A percentile compares a stretch with the other conserved stretches of the same genome.
Evolutionary conservation across 495 filamentous ascomycete species (phyloP).

Genomic region (Hypoxylon lenormandii): DNA sequence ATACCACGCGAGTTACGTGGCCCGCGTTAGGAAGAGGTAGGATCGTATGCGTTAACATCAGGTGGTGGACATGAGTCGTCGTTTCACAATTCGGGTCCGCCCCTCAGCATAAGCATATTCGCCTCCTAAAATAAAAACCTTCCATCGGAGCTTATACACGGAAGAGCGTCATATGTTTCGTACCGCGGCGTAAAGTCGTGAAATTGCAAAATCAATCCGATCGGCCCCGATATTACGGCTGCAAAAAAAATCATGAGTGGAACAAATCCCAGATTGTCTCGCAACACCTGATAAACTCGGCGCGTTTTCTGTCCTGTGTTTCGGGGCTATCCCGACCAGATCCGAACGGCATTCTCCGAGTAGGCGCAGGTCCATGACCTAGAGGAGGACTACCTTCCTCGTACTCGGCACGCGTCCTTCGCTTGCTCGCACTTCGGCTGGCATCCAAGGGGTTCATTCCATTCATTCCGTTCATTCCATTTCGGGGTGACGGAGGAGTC

Average conservation of each 20-base stretch:
- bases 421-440: conserved; percentile 68
- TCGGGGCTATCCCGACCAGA: conserved; percentile 84
- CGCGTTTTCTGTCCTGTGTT: conserved; percentile 86
- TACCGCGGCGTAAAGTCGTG: conserved; percentile 45
- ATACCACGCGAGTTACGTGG: conserved; percentile 7
- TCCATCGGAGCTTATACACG: conserved; percentile 39
- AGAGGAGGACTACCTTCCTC: conserved; percentile 87
- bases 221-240: conserved; percentile 15
- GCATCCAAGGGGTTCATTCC: conserved; percentile 54
- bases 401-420: conserved; percentile 86
- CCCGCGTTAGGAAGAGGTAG: conserved; percentile 26
- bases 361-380: conserved; percentile 68
- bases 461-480: conserved; percentile 33
- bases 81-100: conserved; percentile 10
- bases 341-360: conserved; percentile 76
- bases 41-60: conserved; percentile 32
- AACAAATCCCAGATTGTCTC: conserved; percentile 95
- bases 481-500: conserved; percentile 87
- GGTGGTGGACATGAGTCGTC: conserved; percentile 24
- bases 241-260: conserved; percentile 74
- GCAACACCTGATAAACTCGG: conserved; percentile 90
- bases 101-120: conserved; percentile 37
- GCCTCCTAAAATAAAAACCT: conserved; percentile 29
- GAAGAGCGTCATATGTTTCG: conserved; percentile 42
- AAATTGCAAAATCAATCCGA: conserved; percentile 42